Evolutionary conservation across 2,329 filamentous ascomycete genomes (phyloP), one percentile per base, ranked within the genome.

Genomic region (Ascochyta clinopodiicola): DNA sequence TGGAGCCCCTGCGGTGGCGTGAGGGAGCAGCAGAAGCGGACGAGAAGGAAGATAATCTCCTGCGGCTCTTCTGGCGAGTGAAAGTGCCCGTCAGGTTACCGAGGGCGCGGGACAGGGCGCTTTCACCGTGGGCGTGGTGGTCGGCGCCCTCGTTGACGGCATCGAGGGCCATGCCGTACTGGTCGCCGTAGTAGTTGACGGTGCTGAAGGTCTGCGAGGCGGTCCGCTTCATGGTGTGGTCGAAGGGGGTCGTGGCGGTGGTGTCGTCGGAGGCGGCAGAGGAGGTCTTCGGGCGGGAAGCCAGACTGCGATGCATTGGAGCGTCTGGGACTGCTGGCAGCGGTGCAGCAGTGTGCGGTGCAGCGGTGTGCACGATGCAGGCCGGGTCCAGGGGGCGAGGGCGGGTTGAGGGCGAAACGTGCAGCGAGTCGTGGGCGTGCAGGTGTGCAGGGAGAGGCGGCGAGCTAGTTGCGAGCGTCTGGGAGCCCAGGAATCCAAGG

Each of bases 231-330:
- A 75, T 73, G 52, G 62, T 63, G 52, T 64, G 55, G 52, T 72
- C 63, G 44, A 63, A 57, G 56, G 62, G 53, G 25, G 63, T 56
- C 24, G 63, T 56, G 44, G 64, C 48, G 45, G 66, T 54, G 37
- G 62, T 54, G 51, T 75, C 63, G 61, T 76, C 67, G 72, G 77
- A 72, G 61, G 75, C 75, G 65, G 80, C 75, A 64, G 82, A 80
- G 44, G 72, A 74, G 19, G 74, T 75, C 63, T 75, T 75, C 40
- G 74, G 74, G 37, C 74, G 71, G 62, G 73, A 73, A 49, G 72
- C 64, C 62, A 75, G 69, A 49, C 67, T 69, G 64, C 69, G 73
- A 69, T 75, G 66, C 69, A 73, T 74, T 61, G 64, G 61, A 61
- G 64, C 60, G 57, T 67, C 61, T 60, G 51, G 7, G 32, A 9